Base-by-base conservation (phyloP, 2,329 filamentous ascomycete genomes). In the Cordyceps tenuipes region DNA sequence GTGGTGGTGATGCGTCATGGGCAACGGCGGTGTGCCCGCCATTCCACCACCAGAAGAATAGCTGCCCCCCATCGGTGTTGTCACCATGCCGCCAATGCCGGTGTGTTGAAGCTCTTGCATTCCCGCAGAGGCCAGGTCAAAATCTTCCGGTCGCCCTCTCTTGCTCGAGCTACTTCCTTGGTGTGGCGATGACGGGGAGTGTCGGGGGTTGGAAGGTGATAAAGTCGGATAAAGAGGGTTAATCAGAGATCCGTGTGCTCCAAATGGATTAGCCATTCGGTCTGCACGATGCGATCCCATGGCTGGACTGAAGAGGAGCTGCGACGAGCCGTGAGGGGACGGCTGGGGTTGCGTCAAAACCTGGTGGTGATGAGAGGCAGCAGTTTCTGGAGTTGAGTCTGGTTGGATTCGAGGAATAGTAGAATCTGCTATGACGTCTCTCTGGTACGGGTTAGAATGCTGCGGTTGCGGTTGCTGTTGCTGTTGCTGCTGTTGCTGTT, bases 1-100 rank as follows among this genome's bases (percentile, higher is more conserved):
- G 47, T 87, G 86, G 67, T 92, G 90, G 68, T 96, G 91, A 68
- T 93, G 75, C 29, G 61, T 60, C 50, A 64, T 57, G 19, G 64
- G 58, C 19, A 67, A 48, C 21, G 65, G 65, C 9, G 64, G 63
- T 39, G 68, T 64, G 3, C 57, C 63, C 15, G 67, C 66, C 7
- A 61, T 47, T 6, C 53, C 59, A 23, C 67, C 66, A 3, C 66
- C 68, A 3, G 74, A 69, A 58, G 75, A 74, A 62, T 83, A 83
- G 12, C 77, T 73, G 19, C 75, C 75, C n/a, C 79, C 77, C 68
- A 85, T 73, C 4, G 80, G 75, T 12, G 76, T 75, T 57, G 80
- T 78, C 63, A 82, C 78, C 74, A 84, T 82, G 51, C 76, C 76
- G 46, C 82, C 78, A 52, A 87, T 75, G 52, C 82, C 81, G 62